phyloP scores from a whole-genome alignment of 192 early-diverging fungal genomes.

The Spinellus fusiger region DNA sequence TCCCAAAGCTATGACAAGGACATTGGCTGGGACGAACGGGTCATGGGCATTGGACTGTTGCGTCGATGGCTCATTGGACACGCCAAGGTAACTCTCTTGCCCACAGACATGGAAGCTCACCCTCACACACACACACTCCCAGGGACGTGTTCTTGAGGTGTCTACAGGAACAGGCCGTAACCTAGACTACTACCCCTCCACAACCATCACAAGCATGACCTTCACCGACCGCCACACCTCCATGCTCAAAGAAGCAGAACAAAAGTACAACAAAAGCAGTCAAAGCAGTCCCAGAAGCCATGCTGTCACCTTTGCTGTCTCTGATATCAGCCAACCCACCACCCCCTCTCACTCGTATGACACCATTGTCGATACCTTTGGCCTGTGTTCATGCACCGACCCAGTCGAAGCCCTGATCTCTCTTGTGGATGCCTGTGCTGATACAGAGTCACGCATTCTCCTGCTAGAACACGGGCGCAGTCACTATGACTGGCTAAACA shows the following conservation, averaged over 20 bases:
- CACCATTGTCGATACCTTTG: conserved; percentile 64
- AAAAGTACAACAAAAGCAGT: conserved; percentile 23
- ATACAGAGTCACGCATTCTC: conserved; percentile 38
- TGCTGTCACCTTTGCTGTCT: conserved; percentile 17
- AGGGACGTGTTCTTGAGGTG: conserved; percentile 57
- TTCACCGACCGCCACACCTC: conserved; percentile 42
- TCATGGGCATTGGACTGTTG: conserved; percentile 50
- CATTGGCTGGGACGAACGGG: conserved; percentile 54
- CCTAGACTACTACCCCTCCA: conserved; percentile 43
- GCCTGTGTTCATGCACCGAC: conserved; percentile 53
- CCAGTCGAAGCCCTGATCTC: conserved; percentile 45
- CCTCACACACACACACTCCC: not conserved
- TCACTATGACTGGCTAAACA: conserved; percentile 49
- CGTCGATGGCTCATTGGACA: conserved; percentile 38
- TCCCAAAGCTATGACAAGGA: conserved; percentile 49
- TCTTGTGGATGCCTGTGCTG: conserved; percentile 39
- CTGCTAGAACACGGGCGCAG: conserved; percentile 62
- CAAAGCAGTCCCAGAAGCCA: not conserved
- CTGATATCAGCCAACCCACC: conserved; percentile 31
- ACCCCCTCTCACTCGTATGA: conserved; percentile 36
- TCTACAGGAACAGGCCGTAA: conserved; percentile 62
- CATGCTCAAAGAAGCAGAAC: conserved; percentile 50
- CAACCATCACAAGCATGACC: conserved; percentile 36
- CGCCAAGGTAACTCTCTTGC: conserved; percentile 32
- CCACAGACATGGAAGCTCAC: not conserved